Conservation (phyloP, 176 grass and related monocot genomes). For the Pharus latifolius region DNA sequence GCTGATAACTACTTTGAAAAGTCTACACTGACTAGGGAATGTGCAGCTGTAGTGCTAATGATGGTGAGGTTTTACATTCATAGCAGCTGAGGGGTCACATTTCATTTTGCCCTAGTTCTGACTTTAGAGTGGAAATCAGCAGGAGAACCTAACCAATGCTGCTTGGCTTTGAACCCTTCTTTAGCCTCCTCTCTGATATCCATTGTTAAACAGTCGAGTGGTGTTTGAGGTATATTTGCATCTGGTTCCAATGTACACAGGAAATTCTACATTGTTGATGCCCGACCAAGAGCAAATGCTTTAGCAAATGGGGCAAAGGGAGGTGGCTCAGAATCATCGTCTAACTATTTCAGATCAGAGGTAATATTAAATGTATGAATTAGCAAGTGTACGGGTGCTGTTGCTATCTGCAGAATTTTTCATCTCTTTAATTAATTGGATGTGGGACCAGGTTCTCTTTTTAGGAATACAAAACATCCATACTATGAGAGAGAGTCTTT, state of each 20-base stretch:
- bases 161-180: not conserved
- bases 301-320: constrained; percentile 95
- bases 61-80: not conserved
- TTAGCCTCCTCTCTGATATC: not conserved
- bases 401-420: not conserved
- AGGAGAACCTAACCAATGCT: not conserved
- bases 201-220: not conserved
- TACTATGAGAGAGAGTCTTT: constrained; percentile 96
- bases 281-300: constrained; percentile 94
- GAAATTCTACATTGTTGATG: constrained; percentile 98
- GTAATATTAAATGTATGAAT: constrained; percentile 21
- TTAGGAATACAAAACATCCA: constrained; percentile 98
- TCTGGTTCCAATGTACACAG: constrained; percentile 32
- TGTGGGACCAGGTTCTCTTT: constrained; percentile 69
- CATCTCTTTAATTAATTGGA: constrained; percentile 21
- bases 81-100: not conserved
- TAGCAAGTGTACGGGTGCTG: not conserved
- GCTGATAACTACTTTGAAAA: not conserved
- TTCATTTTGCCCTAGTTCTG: not conserved
- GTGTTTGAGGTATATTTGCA: constrained; percentile 17
- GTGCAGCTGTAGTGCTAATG: not conserved
- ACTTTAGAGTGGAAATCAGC: not conserved
- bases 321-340: constrained; percentile 92
- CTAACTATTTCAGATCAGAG: constrained; percentile 91
- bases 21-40: constrained; percentile 3